Percentiles rank a stretch among this genome's conserved stretches.
Evolutionary conservation across 1,284 basidiomycete species (phyloP).

Genomic region (Exobasidium cylindrosporum): DNA sequence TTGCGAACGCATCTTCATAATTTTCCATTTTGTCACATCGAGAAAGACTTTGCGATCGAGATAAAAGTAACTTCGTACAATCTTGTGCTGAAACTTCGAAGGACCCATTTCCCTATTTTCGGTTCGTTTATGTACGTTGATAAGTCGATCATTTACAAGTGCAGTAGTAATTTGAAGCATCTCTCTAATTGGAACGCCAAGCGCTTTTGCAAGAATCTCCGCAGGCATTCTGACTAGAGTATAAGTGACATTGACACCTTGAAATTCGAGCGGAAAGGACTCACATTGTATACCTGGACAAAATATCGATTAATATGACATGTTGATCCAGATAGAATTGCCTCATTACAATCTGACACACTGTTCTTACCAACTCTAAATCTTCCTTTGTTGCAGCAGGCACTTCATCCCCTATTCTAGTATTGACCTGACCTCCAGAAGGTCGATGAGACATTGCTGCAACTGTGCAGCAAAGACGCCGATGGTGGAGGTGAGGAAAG

Average conservation of each 20-base stretch:
- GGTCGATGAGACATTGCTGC: not conserved
- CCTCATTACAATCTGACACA: conserved; percentile 87
- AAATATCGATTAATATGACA: conserved; percentile 86
- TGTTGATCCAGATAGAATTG: conserved; percentile 91
- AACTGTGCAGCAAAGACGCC: not conserved
- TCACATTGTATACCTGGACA: conserved; percentile 86
- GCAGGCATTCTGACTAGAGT: conserved; percentile 67
- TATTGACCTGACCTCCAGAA: not conserved
- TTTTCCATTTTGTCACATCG: conserved; percentile 95
- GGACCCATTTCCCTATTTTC: not conserved
- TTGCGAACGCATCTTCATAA: conserved; percentile 85
- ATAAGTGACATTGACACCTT: conserved; percentile 56
- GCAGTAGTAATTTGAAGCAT: conserved; percentile 85
- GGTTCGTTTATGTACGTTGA: conserved; percentile 12
- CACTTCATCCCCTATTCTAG: not conserved
- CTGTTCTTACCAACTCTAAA: conserved; percentile 52
- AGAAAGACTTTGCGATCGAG: conserved; percentile 93
- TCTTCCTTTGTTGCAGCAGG: conserved; percentile 36
- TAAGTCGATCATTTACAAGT: conserved; percentile 76
- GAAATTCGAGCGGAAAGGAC: conserved; percentile 58
- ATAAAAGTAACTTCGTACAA: conserved; percentile 73
- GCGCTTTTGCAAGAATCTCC: conserved; percentile 80
- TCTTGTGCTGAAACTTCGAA: not conserved
- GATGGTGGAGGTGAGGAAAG: no score
- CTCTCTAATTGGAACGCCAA: conserved; percentile 88